phyloP scores from a whole-genome alignment of 2,329 filamentous ascomycete genomes.

The Epichloe amarillans region DNA sequence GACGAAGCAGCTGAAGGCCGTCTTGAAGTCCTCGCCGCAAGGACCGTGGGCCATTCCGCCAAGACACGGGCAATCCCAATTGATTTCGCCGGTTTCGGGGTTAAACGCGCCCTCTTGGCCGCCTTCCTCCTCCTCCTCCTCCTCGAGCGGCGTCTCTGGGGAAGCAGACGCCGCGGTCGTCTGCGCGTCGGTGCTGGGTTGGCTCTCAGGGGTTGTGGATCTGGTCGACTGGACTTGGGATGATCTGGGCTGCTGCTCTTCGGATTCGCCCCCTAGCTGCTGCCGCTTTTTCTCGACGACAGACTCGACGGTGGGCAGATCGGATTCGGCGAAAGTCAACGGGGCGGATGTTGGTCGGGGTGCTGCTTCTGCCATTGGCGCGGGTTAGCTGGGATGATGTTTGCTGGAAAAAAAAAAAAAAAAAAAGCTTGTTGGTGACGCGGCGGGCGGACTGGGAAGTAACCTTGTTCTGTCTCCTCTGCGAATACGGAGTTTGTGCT shows the following conservation, averaged over 20 bases:
- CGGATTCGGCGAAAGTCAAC: constrained; percentile 40
- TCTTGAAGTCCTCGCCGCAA: constrained; percentile 89
- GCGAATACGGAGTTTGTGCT: constrained; percentile 82
- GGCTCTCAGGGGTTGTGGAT: constrained; percentile 11
- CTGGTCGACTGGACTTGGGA: constrained; percentile 9
- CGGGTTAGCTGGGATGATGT: neutral
- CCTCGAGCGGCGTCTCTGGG: constrained; percentile 31
- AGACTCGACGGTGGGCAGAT: constrained; percentile 52
- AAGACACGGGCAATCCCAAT: constrained; percentile 97
- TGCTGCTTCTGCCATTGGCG: neutral
- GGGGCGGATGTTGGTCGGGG: constrained; percentile 25
- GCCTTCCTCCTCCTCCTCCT: constrained; percentile 55
- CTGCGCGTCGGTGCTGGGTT: constrained; percentile 15
- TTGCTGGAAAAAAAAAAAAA: no score
- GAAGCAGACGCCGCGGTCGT: constrained; percentile 19
- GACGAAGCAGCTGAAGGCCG: constrained; percentile 97
- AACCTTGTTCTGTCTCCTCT: constrained; percentile 49
- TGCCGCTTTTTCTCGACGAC: constrained; percentile 50
- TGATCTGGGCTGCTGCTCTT: constrained; percentile 12
- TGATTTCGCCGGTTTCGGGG: constrained; percentile 97
- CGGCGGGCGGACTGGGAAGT: no score
- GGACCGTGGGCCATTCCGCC: constrained; percentile 95
- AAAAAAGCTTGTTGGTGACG: no score
- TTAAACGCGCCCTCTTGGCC: constrained; percentile 88
- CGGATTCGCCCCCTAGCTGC: constrained; percentile 24